Evolutionary conservation across 805 yeast genomes (phyloP).

Genomic region (Myxozyma melibiosi): DNA sequence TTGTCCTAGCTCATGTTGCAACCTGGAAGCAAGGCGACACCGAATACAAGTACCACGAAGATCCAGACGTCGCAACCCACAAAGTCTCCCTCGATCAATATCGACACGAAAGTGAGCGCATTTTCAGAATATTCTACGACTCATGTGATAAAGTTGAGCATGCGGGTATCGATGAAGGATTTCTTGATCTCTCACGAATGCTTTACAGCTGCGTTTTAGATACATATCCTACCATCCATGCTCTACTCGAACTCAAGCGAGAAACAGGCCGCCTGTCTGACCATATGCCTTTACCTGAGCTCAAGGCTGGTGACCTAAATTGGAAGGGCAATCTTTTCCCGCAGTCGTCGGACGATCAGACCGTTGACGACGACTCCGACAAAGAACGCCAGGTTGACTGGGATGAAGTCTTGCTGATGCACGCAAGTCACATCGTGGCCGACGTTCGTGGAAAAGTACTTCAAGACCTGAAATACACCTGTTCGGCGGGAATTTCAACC

Average conservation of each 20-base stretch:
- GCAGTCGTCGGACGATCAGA: slow-evolving; percentile 31
- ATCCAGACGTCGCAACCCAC: slow-evolving; percentile 58
- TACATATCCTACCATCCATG: slow-evolving; percentile 51
- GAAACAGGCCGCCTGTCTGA: slow-evolving; percentile 30
- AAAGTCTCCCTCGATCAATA: slow-evolving; percentile 93
- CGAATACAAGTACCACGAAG: slow-evolving; percentile 73
- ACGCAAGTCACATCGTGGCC: slow-evolving; percentile 65
- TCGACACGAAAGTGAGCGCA: slow-evolving; percentile 80
- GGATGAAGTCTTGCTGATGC: slow-evolving; percentile 74
- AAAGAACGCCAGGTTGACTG: slow-evolving; percentile 52
- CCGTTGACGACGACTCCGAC: slow-evolving; percentile 23
- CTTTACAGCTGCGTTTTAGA: slow-evolving; percentile 51
- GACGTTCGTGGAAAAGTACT: slow-evolving; percentile 58
- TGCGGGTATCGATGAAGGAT: slow-evolving; percentile 95
- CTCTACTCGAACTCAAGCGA: slow-evolving; percentile 3
- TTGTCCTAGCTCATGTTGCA: slow-evolving; percentile 87
- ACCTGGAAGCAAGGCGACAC: slow-evolving; percentile 86
- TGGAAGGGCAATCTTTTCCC: slow-evolving; percentile 41
- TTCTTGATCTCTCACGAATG: slow-evolving; percentile 75
- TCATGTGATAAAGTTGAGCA: slow-evolving; percentile 77
- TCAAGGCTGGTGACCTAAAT: slow-evolving; percentile 23
- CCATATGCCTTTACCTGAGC: slow-evolving; percentile 52
- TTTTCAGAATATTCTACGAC: slow-evolving; percentile 59
- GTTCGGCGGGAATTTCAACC: slow-evolving; percentile 84
- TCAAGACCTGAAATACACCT: slow-evolving; percentile 69